Base-by-base conservation (phyloP, 495 filamentous ascomycete species). In the Talaromyces ruber region DNA sequence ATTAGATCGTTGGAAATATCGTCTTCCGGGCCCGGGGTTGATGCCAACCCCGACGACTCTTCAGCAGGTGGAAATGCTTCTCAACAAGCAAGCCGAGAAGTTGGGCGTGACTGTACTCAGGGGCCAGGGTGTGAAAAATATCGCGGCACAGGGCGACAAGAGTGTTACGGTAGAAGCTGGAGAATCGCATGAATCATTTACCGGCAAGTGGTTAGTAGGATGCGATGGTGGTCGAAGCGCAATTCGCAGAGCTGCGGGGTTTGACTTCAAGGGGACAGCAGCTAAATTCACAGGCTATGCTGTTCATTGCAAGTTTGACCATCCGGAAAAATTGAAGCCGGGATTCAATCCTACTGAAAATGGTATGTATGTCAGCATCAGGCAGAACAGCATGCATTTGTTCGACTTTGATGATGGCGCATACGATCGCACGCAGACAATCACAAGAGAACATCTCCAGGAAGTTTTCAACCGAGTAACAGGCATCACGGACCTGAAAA, bases 361-460 rank as follows among this genome's bases (percentile, higher is more conserved):
- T 16, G 67, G 67, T 18, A 37, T 74, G 63, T 63, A 67, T 64
- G 59, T 61, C 39, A 58, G 39, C 22, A 14, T 50, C 12, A 26
- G 54, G 34, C 22, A 61, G 5, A 9, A 34, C 28, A 50, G 39
- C 14, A 39, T 64, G 51, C 43, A 65, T 37, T 52, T 63, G 57
- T 9, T 63, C 39, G 73, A 74, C n/a, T 74, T 74, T 61, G 72
- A 74, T n/a, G 62, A 63, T 12, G 66, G 58, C 11, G 25, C 26
- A 4, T 67, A 64, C 55, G 61, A 73, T 58, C 70, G 72, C 24
- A 52, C 55, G 2, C 57, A 63, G 29, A 59, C 64, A 34, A 62
- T 72, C 51, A 73, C 71, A 18, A 25, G 14, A 5, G 69, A 69
- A 6, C 69, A 72, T 26, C 43, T 72, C n/a, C 67, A 75, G 51